Evolutionary conservation across 805 yeast species (phyloP), one percentile per base, ranked within the genome.

Genomic region (Hanseniaspora nectarophila): DNA sequence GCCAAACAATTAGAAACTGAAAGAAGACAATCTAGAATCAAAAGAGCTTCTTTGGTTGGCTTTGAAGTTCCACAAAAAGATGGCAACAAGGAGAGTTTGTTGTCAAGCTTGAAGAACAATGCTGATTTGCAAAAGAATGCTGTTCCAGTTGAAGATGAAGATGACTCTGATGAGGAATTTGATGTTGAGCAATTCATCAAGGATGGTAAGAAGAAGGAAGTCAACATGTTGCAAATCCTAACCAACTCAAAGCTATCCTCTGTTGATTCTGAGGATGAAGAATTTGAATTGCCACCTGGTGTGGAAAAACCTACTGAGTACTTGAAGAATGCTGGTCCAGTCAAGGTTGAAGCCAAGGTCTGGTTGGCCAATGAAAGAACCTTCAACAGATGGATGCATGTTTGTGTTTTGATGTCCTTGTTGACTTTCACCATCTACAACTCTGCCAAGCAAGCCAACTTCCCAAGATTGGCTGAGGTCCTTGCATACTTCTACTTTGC

Each of bases 281-380:
- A 89, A 64, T 75, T 87, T 44, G 80, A 75, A 21, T 71, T 90
- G 54, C 98, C 98, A 12, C 80, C 84, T 2, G 97, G 97, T 15
- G 97, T 90, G 20, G 72, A 73, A 43, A 85, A 82, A 62, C 98
- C 98, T 52, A 78, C 75, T 24, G 71, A 74, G 31, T 77, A 85
- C 68, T 74, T 90, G 60, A 85, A 89, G 62, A 88, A 88, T 65
- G 81, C 89, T 26, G 95, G 96, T 7, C 92, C 96, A 1, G 78
- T 88, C 53, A 88, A 85, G 67, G 89, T 92, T 54, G 98, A 92
- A 70, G 94, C 97, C 29, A 92, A 92, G 64, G 98, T 92, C 13
- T 92, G 97, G 97, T 74, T 92, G 57, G 98, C 98, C 28, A 92
- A 92, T 63, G 98, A 92, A 70, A 82, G 98, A 67, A 92, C 98